Evolutionary conservation across 495 filamentous ascomycete species (phyloP), one percentile per base, ranked within the genome.

Genomic region (Aspergillus diversus): DNA sequence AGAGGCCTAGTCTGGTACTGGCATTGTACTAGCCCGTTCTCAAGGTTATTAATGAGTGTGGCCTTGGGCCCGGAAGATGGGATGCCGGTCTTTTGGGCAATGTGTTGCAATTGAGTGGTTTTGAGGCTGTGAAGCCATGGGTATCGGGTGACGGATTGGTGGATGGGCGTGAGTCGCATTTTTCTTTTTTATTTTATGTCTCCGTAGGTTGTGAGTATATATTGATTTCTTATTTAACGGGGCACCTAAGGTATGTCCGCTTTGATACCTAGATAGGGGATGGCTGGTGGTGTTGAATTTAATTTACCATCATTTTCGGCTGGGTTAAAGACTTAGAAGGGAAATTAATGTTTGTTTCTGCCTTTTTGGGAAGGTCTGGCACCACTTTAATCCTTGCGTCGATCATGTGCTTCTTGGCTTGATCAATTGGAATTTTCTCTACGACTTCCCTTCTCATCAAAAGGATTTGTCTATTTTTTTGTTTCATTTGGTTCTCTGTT

Each of bases 21-120:
- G 35, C n/a, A 47, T 32, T 58, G 57, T 49, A 6, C 49, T 4
- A 80, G 55, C 31, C 68, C 69, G 0, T 34, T n/a, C n/a, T 70
- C 61, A 11, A 79, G 63, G 2, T 73, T 59, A 13, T 63, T 55
- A 15, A 69, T 60, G 0, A 88, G 71, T 7, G 66, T 61, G 5
- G 71, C 33, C 60, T 87, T 86, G n/a, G 78, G 78, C 9, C 86
- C 85, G 0, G 78, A 77, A 5, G 69, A 76, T 12, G 74, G 75
- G 53, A 85, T 77, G 15, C 86, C 85, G 9, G 80, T 82, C 51
- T 78, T 77, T 57, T 77, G 79, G 11, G 85, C 86, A 55, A 86
- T 68, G 54, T 73, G 69, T 60, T 81, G 76, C 39, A 88, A 75
- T 50, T 85, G 75, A 15, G 73, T 57, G 32, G 71, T 55, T 74